phyloP scores from a whole-genome alignment of 108 stramenopile genomes.

The Seminavis robusta region DNA sequence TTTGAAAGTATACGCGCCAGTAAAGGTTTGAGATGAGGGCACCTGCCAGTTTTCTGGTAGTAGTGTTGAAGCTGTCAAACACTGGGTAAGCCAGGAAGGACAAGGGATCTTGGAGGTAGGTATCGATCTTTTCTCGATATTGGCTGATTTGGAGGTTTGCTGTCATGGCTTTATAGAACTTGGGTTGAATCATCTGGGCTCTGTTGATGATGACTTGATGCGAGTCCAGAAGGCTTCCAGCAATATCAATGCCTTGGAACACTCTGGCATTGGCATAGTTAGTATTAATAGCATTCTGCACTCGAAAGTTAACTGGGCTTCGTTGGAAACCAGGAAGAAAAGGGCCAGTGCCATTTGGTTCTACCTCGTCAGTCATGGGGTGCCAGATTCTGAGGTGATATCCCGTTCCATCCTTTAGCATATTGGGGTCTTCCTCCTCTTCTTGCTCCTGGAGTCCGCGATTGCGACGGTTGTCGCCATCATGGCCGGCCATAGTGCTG shows the following conservation, averaged over 20 bases:
- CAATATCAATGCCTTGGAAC: no score
- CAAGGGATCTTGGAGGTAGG: neutral
- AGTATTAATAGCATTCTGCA: neutral
- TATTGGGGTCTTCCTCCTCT: no score
- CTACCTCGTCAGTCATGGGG: neutral
- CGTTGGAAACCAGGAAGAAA: neutral
- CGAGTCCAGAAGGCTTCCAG: no score
- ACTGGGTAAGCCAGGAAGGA: neutral
- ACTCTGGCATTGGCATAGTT: no score
- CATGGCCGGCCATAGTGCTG: neutral
- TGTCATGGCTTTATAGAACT: no score
- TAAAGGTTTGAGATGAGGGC: neutral
- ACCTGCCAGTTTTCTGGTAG: neutral
- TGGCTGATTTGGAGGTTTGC: no score
- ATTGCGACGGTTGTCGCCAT: no score
- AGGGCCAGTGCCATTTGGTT: neutral
- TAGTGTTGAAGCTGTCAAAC: neutral
- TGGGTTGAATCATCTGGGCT: no score
- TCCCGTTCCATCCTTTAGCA: neutral
- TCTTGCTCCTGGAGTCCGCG: no score
- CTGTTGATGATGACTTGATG: no score
- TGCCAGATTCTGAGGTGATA: neutral
- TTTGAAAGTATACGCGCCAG: neutral
- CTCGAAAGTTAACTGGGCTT: neutral
- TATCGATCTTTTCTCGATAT: neutral